A percentile compares a stretch with the other conserved stretches of the same genome.
phyloP scores from a whole-genome alignment of 2,329 filamentous ascomycete species.

The Pseudogymnoascus sp. region DNA sequence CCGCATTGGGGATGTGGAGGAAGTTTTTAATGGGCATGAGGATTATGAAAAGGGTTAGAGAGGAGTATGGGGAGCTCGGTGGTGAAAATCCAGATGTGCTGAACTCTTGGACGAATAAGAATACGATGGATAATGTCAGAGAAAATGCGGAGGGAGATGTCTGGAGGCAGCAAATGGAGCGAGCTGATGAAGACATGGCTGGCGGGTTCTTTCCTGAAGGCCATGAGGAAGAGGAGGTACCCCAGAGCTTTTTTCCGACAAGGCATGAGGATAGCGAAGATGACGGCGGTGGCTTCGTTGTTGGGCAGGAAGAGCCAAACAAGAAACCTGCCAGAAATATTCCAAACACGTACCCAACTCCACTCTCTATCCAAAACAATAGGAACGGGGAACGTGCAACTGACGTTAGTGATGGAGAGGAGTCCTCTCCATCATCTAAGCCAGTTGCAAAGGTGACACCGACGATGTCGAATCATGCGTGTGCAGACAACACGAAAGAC shows the following conservation, averaged over 20 bases:
- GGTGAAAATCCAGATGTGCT: constrained; percentile 45
- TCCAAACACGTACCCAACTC: not conserved
- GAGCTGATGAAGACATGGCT: constrained; percentile 43
- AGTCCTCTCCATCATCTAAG: not conserved
- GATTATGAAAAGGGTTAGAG: constrained; percentile 66
- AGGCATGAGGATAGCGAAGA: constrained; percentile 21
- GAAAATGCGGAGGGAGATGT: constrained; percentile 23
- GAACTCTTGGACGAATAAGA: constrained; percentile 42
- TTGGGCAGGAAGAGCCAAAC: not conserved
- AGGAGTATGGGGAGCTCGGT: constrained; percentile 61
- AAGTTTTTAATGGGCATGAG: constrained; percentile 80
- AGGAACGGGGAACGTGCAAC: not conserved
- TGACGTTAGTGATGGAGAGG: not conserved
- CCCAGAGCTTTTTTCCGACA: constrained; percentile 25
- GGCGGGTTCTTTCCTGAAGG: constrained; percentile 55
- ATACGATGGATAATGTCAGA: constrained; percentile 23
- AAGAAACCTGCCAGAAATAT: not conserved
- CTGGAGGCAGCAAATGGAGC: constrained; percentile 22
- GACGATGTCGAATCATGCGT: not conserved
- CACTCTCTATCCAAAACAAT: not conserved
- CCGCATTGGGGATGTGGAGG: constrained; percentile 69
- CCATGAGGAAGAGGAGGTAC: constrained; percentile 39
- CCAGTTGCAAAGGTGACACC: not conserved
- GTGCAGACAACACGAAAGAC: not conserved
- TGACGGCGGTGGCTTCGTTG: constrained; percentile 21